Conservation (phyloP, 1,284 basidiomycete species). For the Singerocomus inundabilis region DNA sequence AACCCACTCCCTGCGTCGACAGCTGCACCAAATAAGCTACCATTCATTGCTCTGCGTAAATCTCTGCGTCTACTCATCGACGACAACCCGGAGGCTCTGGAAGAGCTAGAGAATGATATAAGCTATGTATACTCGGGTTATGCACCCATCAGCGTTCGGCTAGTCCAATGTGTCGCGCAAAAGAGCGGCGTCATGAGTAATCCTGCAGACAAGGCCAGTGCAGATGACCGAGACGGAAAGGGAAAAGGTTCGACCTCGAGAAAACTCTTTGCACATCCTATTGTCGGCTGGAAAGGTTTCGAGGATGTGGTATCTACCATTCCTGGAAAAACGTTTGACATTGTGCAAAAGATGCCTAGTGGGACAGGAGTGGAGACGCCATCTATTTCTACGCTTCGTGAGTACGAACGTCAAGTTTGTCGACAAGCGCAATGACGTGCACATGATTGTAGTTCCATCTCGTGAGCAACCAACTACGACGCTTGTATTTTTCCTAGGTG, state of each 20-base stretch:
- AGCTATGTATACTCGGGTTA: slow-evolving; percentile 97
- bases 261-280: slow-evolving; percentile 79
- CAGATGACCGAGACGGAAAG: slow-evolving; percentile 40
- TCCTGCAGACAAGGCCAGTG: slow-evolving; percentile 51
- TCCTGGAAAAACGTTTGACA: slow-evolving; percentile 86
- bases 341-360: slow-evolving; percentile 52
- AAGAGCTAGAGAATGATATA: slow-evolving; percentile 88
- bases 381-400: slow-evolving; percentile 43
- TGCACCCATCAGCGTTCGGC: slow-evolving; percentile 87
- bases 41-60: slow-evolving; percentile 76
- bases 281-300: slow-evolving; percentile 95
- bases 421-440: slow-evolving; percentile 2
- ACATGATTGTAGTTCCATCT: slow-evolving; percentile 40
- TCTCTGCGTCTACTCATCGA: slow-evolving; percentile 91
- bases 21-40: slow-evolving; percentile 52
- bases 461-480: slow-evolving; percentile 66
- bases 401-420: slow-evolving; percentile 24
- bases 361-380: slow-evolving; percentile 34
- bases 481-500: slow-evolving; percentile 97
- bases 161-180: slow-evolving; percentile 91
- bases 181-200: slow-evolving; percentile 85
- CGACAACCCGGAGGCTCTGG: slow-evolving; percentile 73
- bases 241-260: slow-evolving; percentile 35
- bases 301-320: slow-evolving; percentile 84
- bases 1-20: slow-evolving; percentile 58